Evolutionary conservation across 345 rosid species (phyloP).

Genomic region (Hevea brasiliensis): DNA sequence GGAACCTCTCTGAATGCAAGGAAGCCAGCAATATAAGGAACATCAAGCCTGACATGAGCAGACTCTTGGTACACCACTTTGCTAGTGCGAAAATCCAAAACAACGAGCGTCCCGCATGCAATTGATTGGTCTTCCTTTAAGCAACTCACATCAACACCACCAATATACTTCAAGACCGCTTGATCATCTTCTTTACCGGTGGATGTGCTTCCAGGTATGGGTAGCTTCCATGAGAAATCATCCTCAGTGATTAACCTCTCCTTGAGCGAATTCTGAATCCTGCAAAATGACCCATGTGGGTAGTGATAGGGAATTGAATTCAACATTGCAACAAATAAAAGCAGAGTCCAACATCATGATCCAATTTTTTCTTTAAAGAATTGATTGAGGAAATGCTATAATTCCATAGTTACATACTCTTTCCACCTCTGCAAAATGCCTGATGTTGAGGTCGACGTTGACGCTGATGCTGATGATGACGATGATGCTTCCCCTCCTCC

Average conservation of each 20-base stretch:
- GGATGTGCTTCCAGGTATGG: constrained; percentile 2
- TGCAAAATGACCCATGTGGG: constrained; percentile 18
- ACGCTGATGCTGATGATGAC: too few species aligned
- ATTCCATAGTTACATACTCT: constrained; percentile 1
- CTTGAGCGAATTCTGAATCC: constrained; percentile 63
- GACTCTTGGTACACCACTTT: constrained; percentile 55
- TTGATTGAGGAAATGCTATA: background rate
- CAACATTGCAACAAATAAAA: background rate
- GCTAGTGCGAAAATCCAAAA: constrained; percentile 53
- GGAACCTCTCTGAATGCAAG: constrained; percentile 89
- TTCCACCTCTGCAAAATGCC: constrained; percentile 15
- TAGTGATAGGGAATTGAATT: background rate
- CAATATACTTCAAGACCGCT: constrained; percentile 58
- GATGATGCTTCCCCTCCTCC: background rate
- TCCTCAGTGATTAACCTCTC: constrained; percentile 55
- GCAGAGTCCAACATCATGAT: background rate
- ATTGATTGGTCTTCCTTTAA: constrained; percentile 60
- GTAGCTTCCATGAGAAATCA: constrained; percentile 65
- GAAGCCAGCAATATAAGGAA: constrained; percentile 82
- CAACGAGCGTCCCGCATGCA: constrained; percentile 77
- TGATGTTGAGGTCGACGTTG: background rate
- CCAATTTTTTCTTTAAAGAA: too few species aligned
- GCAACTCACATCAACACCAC: constrained; percentile 90
- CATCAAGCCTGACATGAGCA: constrained; percentile 42
- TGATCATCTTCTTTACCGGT: constrained; percentile 15